Evolutionary conservation across 2,329 filamentous ascomycete genomes (phyloP), one percentile per base, ranked within the genome.

Genomic region (Aspergillus pseudotamarii): DNA sequence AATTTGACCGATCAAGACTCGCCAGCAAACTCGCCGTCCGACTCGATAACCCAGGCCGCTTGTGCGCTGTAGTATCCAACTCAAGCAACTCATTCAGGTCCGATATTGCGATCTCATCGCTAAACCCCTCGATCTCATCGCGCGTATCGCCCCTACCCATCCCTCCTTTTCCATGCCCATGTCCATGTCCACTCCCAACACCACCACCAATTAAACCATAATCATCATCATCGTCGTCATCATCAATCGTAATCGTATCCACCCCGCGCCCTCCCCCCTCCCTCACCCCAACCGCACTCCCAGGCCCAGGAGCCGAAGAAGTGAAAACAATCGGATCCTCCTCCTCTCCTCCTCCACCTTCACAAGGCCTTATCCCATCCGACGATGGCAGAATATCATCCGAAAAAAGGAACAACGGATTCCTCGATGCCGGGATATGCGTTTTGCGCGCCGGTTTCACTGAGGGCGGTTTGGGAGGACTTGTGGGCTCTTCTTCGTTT

Each of bases 301-400:
- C 48, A 9, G 66, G 71, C 55, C 76, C 71, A 4, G 72, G 75
- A 0, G 75, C 75, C 21, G 80, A 79, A 6, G 80, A 82, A 1
- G 79, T 81, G 59, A 80, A 80, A 4, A 76, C 68, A 64, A 82
- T 80, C 2, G 79, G 77, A 66, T 81, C 81, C 2, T 74, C 77
- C 4, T 76, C 72, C 32, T 26, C 23, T 26, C 11, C 32, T 2
- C 32, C 4, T 34, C 73, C 63, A 9, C 70, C 66, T 32, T 70
- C 63, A 64, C 68, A 66, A 16, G 36, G 50, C 14, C 59, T 34
- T 11, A 60, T 59, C 11, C 62, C 65, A 14, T 55, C 61, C 6
- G 64, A 67, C 9, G 65, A 63, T 2, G 69, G 57, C 28, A 64
- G 55, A 30, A 70, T 63, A 50, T 75, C 73, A 30, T 76, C 73